Evolutionary conservation across 2,329 filamentous ascomycete genomes (phyloP), one percentile per base, ranked within the genome.

Genomic region (Cladosporium sp.): DNA sequence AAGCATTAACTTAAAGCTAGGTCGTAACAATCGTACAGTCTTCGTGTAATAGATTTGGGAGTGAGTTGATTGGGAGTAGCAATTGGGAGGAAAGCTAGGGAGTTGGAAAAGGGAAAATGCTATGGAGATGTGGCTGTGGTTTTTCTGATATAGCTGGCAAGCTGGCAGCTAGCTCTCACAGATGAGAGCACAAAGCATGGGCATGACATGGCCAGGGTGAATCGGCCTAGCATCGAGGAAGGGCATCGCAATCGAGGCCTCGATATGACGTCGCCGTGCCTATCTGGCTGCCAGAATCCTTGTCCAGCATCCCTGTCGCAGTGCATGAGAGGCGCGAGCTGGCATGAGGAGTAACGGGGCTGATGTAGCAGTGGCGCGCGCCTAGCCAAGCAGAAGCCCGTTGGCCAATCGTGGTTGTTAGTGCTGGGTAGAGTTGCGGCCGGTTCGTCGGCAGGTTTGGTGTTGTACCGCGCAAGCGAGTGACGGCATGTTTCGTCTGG

Each of bases 1-100:
- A 53, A 40, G 51, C 52, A 57, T 57, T 60, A 58, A 55, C 45
- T n/a, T 58, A 53, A 60, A 50, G 44, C 48, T 58, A 49, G 42
- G 48, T 45, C 22, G 40, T 47, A 71, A 68, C 60, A 70, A 68
- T 63, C 58, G 52, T 55, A 55, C 52, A 55, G 15, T 37, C 13
- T 44, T 55, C 52, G 52, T 55, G 25, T 55, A 32, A 20, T 55
- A 47, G 37, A 17, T 19, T 35, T 19, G 51, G 51, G 24, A 49
- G 50, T 36, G 55, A 55, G 39, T 42, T 65, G 61, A 63, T 62
- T 62, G 61, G 52, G 32, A 34, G 50, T 53, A 53, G 36, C 50
- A 42, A 47, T 36, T 55, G 52, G 52, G 51, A 47, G 40, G 47
- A 54, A 47, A 37, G 52, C 40, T 47, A 40, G 28, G 28, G 28